Evolutionary conservation across 2,329 filamentous ascomycete species (phyloP).

Genomic region (Claviceps pazoutovae): DNA sequence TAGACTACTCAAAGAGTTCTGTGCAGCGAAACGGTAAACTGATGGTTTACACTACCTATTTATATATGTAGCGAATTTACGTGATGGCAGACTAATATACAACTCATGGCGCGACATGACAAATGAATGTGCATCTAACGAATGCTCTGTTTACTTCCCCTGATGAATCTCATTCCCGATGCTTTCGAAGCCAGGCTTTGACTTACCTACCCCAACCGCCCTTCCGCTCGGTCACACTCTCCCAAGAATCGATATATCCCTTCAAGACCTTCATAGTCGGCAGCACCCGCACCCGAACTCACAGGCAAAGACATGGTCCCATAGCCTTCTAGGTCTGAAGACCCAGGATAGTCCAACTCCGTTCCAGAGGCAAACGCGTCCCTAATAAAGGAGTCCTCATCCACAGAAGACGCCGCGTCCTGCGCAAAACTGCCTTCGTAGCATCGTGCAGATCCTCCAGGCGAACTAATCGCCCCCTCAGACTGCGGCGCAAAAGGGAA

Average conservation of each 20-base stretch:
- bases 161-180: too few species aligned
- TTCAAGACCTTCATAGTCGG: constrained; percentile 40
- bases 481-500: constrained; percentile 70
- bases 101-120: too few species aligned
- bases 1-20: too few species aligned
- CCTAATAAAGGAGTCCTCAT: constrained; percentile 22
- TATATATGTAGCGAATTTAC: too few species aligned
- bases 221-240: constrained; percentile 36
- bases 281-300: constrained; percentile 29
- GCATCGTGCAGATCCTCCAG: constrained; percentile 34
- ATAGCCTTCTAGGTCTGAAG: constrained; percentile 33
- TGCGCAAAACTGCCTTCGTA: constrained; percentile 27
- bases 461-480: constrained; percentile 27
- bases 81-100: too few species aligned
- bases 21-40: too few species aligned
- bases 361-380: constrained; percentile 29
- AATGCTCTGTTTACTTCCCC: too few species aligned
- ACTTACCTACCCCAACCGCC: constrained; percentile 15
- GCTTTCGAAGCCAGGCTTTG: background rate
- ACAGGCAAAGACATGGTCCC: constrained; percentile 34
- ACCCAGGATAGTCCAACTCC: constrained; percentile 32
- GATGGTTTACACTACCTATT: too few species aligned
- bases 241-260: constrained; percentile 45
- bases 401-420: constrained; percentile 18
- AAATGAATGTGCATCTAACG: too few species aligned